A percentile compares a stretch with the other conserved stretches of the same genome.
These are phyloP conservation scores for Zizania palustris DNA, from an alignment of 202 grass and related monocot species.

Conservation along the genomic window DNA sequence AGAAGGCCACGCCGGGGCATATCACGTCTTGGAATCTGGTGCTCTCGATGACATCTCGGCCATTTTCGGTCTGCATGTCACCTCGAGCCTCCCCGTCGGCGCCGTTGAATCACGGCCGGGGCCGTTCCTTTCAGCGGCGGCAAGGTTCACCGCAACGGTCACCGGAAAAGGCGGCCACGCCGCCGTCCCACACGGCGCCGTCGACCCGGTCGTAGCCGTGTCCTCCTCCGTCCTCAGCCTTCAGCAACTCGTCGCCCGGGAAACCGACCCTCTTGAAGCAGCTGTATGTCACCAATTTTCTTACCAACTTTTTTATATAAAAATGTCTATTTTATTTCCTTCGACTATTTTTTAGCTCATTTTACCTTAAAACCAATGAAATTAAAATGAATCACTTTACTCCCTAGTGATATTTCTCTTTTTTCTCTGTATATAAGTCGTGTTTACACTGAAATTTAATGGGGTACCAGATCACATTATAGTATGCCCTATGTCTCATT, in stretches of 20 bases:
- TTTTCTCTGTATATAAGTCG: no score
- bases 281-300: neutral
- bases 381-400: neutral
- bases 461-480: no score
- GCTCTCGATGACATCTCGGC: conserved; percentile 42
- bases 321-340: no score
- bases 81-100: conserved; percentile 31
- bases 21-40: conserved; percentile 39
- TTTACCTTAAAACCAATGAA: no score
- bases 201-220: conserved; percentile 56
- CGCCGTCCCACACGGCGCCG: conserved; percentile 34
- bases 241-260: conserved; percentile 55
- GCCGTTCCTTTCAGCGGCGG: conserved; percentile 43
- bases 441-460: no score
- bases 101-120: conserved; percentile 45
- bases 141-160: conserved; percentile 40
- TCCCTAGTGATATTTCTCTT: no score
- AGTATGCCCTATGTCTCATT: no score
- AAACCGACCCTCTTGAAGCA: conserved; percentile 53
- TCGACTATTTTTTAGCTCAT: no score
- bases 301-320: no score
- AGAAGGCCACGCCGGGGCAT: conserved; percentile 40
- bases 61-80: conserved; percentile 60
- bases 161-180: conserved; percentile 60
- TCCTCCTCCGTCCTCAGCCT: conserved; percentile 54